These are phyloP conservation scores for Citrus hindsii DNA, from an alignment of 345 rosid genomes.

Conservation along the genomic window DNA sequence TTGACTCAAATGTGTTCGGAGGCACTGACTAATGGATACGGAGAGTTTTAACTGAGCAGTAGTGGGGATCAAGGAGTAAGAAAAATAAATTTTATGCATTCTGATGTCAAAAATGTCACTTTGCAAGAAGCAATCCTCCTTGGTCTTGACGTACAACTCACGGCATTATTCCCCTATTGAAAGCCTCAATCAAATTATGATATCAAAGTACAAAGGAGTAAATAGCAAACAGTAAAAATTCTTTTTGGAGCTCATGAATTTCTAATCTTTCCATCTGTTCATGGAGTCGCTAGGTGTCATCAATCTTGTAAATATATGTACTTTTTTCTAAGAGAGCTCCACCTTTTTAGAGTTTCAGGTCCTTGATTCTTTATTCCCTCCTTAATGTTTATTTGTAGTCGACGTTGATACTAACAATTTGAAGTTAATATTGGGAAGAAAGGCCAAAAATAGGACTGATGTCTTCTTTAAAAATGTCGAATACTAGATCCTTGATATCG, in stretches of 20 bases:
- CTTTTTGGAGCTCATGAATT: conserved; percentile 38
- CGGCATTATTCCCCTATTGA: conserved; percentile 12
- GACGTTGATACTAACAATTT: conserved; percentile 14
- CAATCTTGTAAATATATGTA: conserved; percentile 40
- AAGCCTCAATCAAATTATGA: conserved; percentile 18
- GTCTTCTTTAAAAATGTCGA: not conserved
- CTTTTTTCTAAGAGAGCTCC: conserved; percentile 32
- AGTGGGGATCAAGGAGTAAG: conserved; percentile 6
- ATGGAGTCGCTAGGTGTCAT: conserved; percentile 9
- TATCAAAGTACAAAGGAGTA: conserved; percentile 36
- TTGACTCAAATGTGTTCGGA: not conserved
- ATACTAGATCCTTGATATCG: not conserved
- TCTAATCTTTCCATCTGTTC: conserved; percentile 2
- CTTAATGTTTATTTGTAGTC: conserved; percentile 13
- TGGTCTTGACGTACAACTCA: not conserved
- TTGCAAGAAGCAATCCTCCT: not conserved
- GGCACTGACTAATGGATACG: conserved; percentile 3
- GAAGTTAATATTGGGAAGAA: conserved; percentile 22
- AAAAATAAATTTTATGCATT: not conserved
- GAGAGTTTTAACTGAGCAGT: not conserved
- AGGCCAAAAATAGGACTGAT: conserved; percentile 19
- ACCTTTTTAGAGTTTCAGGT: conserved; percentile 30
- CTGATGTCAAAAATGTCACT: conserved; percentile 4
- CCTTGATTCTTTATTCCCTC: conserved; percentile 39
- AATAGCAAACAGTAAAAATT: conserved; percentile 37